Evolutionary conservation across 306 rosid species (phyloP), one percentile per base, ranked within the genome.

Genomic region (Lathyrus tuberosus): DNA sequence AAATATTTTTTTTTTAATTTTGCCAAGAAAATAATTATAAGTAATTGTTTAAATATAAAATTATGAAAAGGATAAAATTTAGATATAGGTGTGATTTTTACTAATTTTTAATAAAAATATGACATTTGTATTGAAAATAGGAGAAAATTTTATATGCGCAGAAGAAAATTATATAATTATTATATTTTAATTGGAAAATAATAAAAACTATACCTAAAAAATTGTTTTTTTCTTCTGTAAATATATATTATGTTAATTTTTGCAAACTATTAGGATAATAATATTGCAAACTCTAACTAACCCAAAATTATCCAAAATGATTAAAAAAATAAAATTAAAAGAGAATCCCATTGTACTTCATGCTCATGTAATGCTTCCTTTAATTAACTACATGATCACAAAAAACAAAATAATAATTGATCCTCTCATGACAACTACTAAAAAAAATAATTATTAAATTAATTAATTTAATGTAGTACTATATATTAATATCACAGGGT

Each of bases 401-500:
- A 56, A 57, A 67, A 70, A 56, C 69, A 57, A 70, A 80, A 75
- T 22, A 60, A 80, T 80, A 75, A 70, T 80, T 70, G 73, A 75
- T 58, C 52, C 59, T 54, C 43, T 68, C 51, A 26, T 35, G 54
- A 65, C 83, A 78, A 86, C 76, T 79, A 86, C 52, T 72, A 53
- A 47, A 33, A 54, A 57, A 54, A 10, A n/a, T 46, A 69, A 52
- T 59, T 18, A 78, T 31, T 30, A 51, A 60, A 20, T 28, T 17
- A 69, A 60, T 65, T 69, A 74, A 24, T 71, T 82, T 67, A 60
- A 63, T 66, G 52, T 44, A 65, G 65, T 53, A 26, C 30, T 26
- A 80, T 80, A 78, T 76, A 86, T 82, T 71, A 73, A 65, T 67
- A 84, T 78, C 81, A 85, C 81, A 82, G 84, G 84, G 70, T 70